Evolutionary conservation across 164 flowering plant genomes (phyloP), one percentile per base, ranked within the genome.

Genomic region (Echeveria elegans): DNA sequence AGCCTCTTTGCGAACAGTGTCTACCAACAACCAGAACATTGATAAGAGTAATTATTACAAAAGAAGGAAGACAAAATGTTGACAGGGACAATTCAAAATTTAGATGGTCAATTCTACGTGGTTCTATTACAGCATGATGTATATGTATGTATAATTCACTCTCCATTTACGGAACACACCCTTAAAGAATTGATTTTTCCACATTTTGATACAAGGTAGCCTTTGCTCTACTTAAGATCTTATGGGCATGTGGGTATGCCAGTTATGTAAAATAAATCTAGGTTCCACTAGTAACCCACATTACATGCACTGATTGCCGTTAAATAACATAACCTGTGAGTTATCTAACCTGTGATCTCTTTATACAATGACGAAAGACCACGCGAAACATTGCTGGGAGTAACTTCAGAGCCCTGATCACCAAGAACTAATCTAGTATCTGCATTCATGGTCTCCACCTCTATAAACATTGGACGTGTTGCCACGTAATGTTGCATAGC

Each of bases 401-500:
- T 88, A 71, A 81, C 80, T 72, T 80, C 96, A 62, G 89, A 78
- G 67, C 79, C 86, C 68, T 85, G 88, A 60, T 95, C 99, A 53
- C 99, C 99, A 73, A 95, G 90, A 75, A 90, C 96, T 77, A 87
- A 72, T 75, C 84, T 82, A 40, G 85, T 77, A 76, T 95, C 99
- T 34, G 89, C 82, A 82, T 86, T 88, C 99, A 95, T 92, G 70
- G 92, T 84, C 79, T 92, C 97, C 72, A 92, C 85, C 62, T 92
- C 97, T 78, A 90, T 88, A 77, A 95, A 92, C 99, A 95, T 95
- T 30, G 99, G 97, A 32, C 98, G 91, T 65, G 95, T 82, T 71
- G 93, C 92, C 76, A 95, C 99, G 80, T 95, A 95, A 72, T 89
- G 99, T 76, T 95, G 98, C 97, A 95, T 95, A 59, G 97, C 99